phyloP scores from a whole-genome alignment of 2,329 filamentous ascomycete genomes.

The Thermothelomyces thermophilus region DNA sequence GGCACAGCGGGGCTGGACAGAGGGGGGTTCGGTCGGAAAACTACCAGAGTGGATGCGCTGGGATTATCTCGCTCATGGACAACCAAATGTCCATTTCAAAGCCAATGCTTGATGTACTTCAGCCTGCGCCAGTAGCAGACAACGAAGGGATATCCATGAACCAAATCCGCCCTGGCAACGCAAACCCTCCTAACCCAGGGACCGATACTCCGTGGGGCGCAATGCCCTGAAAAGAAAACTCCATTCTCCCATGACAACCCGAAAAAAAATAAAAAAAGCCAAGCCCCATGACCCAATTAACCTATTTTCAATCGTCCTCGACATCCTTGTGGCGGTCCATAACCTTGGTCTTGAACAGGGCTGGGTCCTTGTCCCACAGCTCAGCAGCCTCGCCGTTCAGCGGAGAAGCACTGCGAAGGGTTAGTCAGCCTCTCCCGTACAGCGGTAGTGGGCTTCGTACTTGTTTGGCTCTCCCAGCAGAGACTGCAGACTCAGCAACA shows the following conservation, averaged over 20 bases:
- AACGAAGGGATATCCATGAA: conserved; percentile 25
- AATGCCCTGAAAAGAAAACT: conserved; percentile 29
- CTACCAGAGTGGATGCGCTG: conserved; percentile 17
- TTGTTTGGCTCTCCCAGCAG: conserved; percentile 96
- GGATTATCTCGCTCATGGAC: conserved; percentile 23
- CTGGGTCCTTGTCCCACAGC: conserved; percentile 83
- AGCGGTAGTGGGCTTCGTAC: conserved; percentile 47
- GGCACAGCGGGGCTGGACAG: conserved; percentile 9
- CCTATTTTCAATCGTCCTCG: conserved; percentile 50
- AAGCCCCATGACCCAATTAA: background rate
- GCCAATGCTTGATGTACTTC: conserved; percentile 26
- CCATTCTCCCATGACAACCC: conserved; percentile 30
- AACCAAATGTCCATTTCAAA: conserved; percentile 22
- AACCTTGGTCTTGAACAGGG: conserved; percentile 78
- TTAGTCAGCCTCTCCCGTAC: too few species aligned
- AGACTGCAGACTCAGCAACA: conserved; percentile 89
- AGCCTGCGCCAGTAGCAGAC: conserved; percentile 21
- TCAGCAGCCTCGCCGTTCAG: conserved; percentile 94
- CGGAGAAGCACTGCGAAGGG: conserved; percentile 65
- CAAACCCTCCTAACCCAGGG: conserved; percentile 21
- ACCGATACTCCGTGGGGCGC: conserved; percentile 17
- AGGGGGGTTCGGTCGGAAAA: conserved; percentile 9
- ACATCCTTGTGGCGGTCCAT: conserved; percentile 55
- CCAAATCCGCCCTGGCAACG: conserved; percentile 25
- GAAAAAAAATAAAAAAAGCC: conserved; percentile 8